Percentiles rank a stretch among this genome's conserved stretches.
These are phyloP conservation scores for Oenanthe javanica DNA, from an alignment of 140 eudicot species.

Conservation along the genomic window DNA sequence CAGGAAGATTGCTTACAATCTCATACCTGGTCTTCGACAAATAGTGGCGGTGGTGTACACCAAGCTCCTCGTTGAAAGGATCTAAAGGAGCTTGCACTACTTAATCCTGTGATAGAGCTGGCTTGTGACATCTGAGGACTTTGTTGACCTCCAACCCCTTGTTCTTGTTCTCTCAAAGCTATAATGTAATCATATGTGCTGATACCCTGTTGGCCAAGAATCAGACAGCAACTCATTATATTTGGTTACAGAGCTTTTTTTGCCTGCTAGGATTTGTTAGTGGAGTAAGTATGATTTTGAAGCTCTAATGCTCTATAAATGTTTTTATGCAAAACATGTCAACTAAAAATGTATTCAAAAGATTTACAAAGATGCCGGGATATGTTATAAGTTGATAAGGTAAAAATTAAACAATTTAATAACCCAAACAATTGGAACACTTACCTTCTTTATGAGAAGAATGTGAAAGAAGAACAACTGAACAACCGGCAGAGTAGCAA, in stretches of 20 bases:
- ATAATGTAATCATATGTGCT: constrained; percentile 95
- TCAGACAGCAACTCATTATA: background rate
- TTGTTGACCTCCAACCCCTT: constrained; percentile 72
- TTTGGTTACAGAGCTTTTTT: background rate
- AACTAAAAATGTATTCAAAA: background rate
- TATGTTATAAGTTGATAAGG: background rate
- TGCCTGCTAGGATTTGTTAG: background rate
- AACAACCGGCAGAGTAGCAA: constrained; percentile 87
- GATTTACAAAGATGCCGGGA: background rate
- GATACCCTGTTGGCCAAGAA: constrained; percentile 53
- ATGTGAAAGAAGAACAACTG: constrained; percentile 98
- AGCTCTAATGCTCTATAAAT: background rate
- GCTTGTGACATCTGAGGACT: constrained; percentile 97
- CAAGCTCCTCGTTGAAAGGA: constrained; percentile 88
- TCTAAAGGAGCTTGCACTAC: constrained; percentile 94
- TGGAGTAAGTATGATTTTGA: background rate
- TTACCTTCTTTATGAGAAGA: constrained; percentile 92
- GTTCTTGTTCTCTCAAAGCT: constrained; percentile 93
- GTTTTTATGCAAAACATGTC: background rate
- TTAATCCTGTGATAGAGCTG: constrained; percentile 87
- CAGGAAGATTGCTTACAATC: background rate
- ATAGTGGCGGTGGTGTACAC: constrained; percentile 96
- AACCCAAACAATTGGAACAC: background rate
- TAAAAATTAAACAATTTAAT: background rate
- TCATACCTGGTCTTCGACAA: constrained; percentile 92